Evolutionary conservation across 1,284 basidiomycete genomes (phyloP), one percentile per base, ranked within the genome.

Genomic region (Neonothopanus nambi): DNA sequence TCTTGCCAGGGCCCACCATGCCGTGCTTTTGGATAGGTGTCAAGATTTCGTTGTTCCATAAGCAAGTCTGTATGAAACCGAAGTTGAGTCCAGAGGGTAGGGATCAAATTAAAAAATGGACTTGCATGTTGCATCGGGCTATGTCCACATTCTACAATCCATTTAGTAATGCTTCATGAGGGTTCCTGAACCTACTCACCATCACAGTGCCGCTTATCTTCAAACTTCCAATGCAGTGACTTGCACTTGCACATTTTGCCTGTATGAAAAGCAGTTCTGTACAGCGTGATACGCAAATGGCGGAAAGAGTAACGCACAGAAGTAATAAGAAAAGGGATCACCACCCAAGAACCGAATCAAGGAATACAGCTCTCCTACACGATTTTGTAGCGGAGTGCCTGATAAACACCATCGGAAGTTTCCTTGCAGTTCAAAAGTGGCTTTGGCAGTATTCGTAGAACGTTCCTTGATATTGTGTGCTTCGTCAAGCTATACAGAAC

Each of bases 401-500:
- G 95, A 98, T 28, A 99, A 77, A 70, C 97, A 99, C 97, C 97
- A 99, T 58, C 86, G 85, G 62, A 85, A 93, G 55, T 83, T 82
- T 52, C 89, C 85, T 61, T 89, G 72, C 4, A 99, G 76, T 48
- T 94, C 91, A 67, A 99, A 99, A 0, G 94, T 83, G 9, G 93
- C 95, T 70, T 98, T 98, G 2, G 97, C 95, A 0, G 96, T 98
- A 66, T 98, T 98, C 1, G 94, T 96, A 1, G 86, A 74, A 13
- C 97, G 84, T 67, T 99, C 96, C 68, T 95, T 96, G 76, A 97
- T 99, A 67, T 97, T 98, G 71, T 99, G 97, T 6, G 96, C 96
- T 73, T 99, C 97, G 64, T 99, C 97, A 39, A 99, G 84, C 88
- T 90, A 56, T 17, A 49, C 6, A n/a, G n/a, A 13, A 64, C 62